Evolutionary conservation across 768 basidiomycete species (phyloP).

Genomic region (Boletus insuetus): DNA sequence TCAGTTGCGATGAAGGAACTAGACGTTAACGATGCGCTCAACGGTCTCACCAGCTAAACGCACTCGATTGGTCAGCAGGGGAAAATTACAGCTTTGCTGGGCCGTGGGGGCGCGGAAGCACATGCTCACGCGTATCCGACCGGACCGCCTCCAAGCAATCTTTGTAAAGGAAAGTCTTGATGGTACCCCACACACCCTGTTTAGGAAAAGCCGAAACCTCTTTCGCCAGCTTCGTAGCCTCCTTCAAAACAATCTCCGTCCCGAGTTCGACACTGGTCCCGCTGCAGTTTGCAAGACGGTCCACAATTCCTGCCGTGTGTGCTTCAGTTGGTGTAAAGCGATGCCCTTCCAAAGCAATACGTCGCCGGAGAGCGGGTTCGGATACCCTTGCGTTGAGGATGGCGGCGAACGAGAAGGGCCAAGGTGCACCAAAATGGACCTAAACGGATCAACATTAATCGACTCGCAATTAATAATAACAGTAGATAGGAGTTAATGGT

Average conservation of each 20-base stretch:
- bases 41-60: background rate
- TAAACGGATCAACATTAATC: slow-evolving; percentile 22
- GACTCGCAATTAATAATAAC: background rate
- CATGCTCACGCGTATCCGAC: slow-evolving; percentile 15
- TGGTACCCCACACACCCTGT: slow-evolving; percentile 67
- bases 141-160: slow-evolving; percentile 46
- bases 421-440: slow-evolving; percentile 80
- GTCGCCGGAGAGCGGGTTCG: slow-evolving; percentile 55
- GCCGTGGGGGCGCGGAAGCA: background rate
- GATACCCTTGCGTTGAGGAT: slow-evolving; percentile 65
- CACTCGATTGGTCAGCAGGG: slow-evolving; percentile 6
- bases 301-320: slow-evolving; percentile 61
- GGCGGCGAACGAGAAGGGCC: slow-evolving; percentile 69
- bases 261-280: slow-evolving; percentile 46
- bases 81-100: slow-evolving; percentile 18
- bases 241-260: slow-evolving; percentile 58
- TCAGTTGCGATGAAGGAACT: slow-evolving; percentile 6
- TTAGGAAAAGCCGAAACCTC: slow-evolving; percentile 49
- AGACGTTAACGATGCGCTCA: background rate
- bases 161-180: slow-evolving; percentile 62
- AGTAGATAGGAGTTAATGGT: background rate
- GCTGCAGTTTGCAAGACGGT: slow-evolving; percentile 45
- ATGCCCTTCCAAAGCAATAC: slow-evolving; percentile 77
- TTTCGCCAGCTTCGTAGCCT: slow-evolving; percentile 63
- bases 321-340: slow-evolving; percentile 76